Evolutionary conservation across 2,329 filamentous ascomycete genomes (phyloP).

Genomic region (Aspergillus melleus): DNA sequence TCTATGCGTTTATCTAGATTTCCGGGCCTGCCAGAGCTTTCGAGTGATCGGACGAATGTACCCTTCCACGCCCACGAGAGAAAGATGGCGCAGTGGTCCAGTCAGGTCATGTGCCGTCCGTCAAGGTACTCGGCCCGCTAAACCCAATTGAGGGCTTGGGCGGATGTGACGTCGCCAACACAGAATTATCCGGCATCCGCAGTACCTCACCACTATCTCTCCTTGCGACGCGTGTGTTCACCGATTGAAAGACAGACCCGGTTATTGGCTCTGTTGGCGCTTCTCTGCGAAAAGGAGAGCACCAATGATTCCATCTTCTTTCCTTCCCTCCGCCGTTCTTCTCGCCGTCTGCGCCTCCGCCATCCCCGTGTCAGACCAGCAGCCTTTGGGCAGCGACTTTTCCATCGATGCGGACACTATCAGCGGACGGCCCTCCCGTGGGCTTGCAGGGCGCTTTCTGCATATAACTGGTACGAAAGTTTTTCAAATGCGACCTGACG

Average conservation of each 20-base stretch:
- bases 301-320: conserved; percentile 20
- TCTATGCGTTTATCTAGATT: too few species aligned
- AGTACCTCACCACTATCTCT: neutral
- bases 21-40: too few species aligned
- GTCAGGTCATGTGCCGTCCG: neutral
- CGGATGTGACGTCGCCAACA: neutral
- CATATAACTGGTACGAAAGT: conserved; percentile 40
- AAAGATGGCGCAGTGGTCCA: too few species aligned
- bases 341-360: conserved; percentile 18
- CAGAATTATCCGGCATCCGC: neutral
- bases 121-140: neutral
- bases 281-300: conserved; percentile 1
- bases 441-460: conserved; percentile 35
- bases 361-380: conserved; percentile 20
- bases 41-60: too few species aligned
- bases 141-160: neutral
- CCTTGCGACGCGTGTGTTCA: neutral
- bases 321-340: conserved; percentile 13
- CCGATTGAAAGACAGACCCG: neutral
- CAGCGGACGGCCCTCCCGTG: conserved; percentile 10
- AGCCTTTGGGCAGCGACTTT: conserved; percentile 12
- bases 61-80: too few species aligned
- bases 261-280: neutral
- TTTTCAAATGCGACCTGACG: conserved; percentile 33
- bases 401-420: conserved; percentile 6